Evolutionary conservation across 2,329 filamentous ascomycete genomes (phyloP).

Genomic region (Truncatella angustata): DNA sequence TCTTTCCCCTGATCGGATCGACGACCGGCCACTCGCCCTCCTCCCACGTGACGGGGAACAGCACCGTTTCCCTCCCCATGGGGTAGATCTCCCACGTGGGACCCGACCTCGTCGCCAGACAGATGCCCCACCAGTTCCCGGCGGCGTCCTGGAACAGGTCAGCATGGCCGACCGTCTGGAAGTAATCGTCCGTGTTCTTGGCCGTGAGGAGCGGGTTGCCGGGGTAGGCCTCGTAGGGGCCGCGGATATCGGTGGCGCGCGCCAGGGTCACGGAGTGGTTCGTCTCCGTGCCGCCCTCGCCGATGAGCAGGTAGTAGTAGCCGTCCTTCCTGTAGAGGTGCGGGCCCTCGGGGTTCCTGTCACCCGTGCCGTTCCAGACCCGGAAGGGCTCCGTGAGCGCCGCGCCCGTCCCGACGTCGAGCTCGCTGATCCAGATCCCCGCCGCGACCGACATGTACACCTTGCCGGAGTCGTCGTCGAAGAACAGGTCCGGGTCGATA

Average conservation of each 20-base stretch:
- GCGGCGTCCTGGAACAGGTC: slow-evolving; percentile 41
- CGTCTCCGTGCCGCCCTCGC: slow-evolving; percentile 44
- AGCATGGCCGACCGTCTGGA: slow-evolving; percentile 43
- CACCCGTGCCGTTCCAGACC: slow-evolving; percentile 45
- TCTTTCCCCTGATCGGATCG: slow-evolving; percentile 39
- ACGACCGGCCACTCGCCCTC: slow-evolving; percentile 47
- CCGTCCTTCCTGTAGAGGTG: slow-evolving; percentile 42
- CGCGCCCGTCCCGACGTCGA: slow-evolving; percentile 34
- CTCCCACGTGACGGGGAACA: slow-evolving; percentile 42
- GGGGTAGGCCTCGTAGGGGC: slow-evolving; percentile 40
- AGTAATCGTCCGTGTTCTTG: slow-evolving; percentile 32
- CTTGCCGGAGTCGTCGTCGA: slow-evolving; percentile 34
- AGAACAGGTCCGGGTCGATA: slow-evolving; percentile 43
- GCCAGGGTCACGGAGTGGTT: slow-evolving; percentile 43
- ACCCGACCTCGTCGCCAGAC: slow-evolving; percentile 43
- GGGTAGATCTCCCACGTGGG: slow-evolving; percentile 41
- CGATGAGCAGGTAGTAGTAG: slow-evolving; percentile 49
- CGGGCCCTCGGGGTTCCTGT: slow-evolving; percentile 41
- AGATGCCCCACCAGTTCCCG: slow-evolving; percentile 53
- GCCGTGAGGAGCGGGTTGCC: slow-evolving; percentile 42
- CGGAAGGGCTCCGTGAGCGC: slow-evolving; percentile 26
- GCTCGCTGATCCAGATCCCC: background rate
- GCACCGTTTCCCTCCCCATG: slow-evolving; percentile 54
- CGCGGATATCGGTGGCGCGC: slow-evolving; percentile 34
- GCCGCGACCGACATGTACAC: slow-evolving; percentile 33